These are phyloP conservation scores for Ophiosphaerella herpotricha DNA, from an alignment of 2,329 filamentous ascomycete species.

Conservation along the genomic window DNA sequence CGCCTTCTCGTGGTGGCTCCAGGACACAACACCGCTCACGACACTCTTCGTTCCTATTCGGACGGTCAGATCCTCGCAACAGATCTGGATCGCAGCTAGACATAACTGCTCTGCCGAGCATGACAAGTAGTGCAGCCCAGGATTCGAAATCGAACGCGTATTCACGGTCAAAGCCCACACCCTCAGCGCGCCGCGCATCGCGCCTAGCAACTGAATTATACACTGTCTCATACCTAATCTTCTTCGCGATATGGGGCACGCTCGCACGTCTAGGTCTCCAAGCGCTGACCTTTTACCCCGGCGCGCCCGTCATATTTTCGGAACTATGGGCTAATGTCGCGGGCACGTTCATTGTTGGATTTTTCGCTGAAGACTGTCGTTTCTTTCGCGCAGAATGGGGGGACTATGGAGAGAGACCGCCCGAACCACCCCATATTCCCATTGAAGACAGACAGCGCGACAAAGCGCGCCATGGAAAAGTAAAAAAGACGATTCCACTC, in stretches of 20 bases:
- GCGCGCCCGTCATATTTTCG: constrained; percentile 72
- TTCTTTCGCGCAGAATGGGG: constrained; percentile 75
- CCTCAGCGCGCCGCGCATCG: constrained; percentile 23
- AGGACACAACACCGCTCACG: constrained; percentile 11
- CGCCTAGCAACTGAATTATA: constrained; percentile 52
- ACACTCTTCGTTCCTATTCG: constrained; percentile 9
- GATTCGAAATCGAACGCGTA: constrained; percentile 10
- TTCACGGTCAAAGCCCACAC: constrained; percentile 13
- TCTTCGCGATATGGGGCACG: constrained; percentile 85
- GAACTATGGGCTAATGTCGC: constrained; percentile 87
- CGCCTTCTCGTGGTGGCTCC: neutral
- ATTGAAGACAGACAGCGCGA: constrained; percentile 43
- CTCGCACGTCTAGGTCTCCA: constrained; percentile 81
- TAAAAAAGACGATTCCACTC: constrained; percentile 84
- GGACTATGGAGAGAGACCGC: constrained; percentile 27
- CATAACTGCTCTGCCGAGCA: constrained; percentile 37
- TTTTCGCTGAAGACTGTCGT: constrained; percentile 76
- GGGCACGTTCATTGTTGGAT: constrained; percentile 83
- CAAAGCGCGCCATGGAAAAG: constrained; percentile 49
- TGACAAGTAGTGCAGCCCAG: constrained; percentile 8
- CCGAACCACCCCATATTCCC: constrained; percentile 20
- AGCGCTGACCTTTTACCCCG: constrained; percentile 78
- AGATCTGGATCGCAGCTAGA: constrained; percentile 23
- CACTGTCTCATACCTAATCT: constrained; percentile 78
- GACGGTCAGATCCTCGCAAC: constrained; percentile 1